Evolutionary conservation across 2,329 filamentous ascomycete species (phyloP).

Genomic region (Aspergillus carbonarius): DNA sequence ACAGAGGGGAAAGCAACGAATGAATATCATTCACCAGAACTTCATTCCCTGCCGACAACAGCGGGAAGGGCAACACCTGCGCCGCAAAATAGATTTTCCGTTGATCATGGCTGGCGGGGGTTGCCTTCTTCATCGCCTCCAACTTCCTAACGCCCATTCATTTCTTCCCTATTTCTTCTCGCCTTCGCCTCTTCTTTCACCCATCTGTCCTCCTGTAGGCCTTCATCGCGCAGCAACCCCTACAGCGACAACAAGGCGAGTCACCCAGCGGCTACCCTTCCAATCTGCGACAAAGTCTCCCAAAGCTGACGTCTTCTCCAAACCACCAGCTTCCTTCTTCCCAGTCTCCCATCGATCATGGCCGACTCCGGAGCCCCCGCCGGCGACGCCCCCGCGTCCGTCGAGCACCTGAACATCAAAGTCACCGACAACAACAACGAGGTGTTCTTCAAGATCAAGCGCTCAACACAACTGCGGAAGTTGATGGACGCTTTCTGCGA

Average conservation of each 20-base stretch:
- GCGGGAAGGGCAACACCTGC: constrained; percentile 14
- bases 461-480: constrained; percentile 92
- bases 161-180: constrained; percentile 10
- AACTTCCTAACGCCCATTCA: constrained; percentile 9
- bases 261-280: neutral
- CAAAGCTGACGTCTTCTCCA: neutral
- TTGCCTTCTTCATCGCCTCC: constrained; percentile 21
- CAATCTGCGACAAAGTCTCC: neutral
- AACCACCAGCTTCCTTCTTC: neutral
- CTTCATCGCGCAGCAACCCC: neutral
- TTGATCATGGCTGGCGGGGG: constrained; percentile 29
- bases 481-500: constrained; percentile 98
- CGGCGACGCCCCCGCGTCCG: constrained; percentile 40
- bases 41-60: neutral
- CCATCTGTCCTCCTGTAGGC: neutral
- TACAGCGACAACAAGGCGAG: neutral
- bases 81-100: constrained; percentile 43
- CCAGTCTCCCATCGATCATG: constrained; percentile 47
- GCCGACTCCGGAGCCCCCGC: constrained; percentile 28
- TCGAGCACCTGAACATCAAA: constrained; percentile 97
- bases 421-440: constrained; percentile 99
- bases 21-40: neutral
- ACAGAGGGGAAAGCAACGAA: too few species aligned
- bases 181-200: constrained; percentile 3
- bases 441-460: constrained; percentile 99